Evolutionary conservation across 208 protist genomes (phyloP).

Genomic region (Naegleria lovaniensis): DNA sequence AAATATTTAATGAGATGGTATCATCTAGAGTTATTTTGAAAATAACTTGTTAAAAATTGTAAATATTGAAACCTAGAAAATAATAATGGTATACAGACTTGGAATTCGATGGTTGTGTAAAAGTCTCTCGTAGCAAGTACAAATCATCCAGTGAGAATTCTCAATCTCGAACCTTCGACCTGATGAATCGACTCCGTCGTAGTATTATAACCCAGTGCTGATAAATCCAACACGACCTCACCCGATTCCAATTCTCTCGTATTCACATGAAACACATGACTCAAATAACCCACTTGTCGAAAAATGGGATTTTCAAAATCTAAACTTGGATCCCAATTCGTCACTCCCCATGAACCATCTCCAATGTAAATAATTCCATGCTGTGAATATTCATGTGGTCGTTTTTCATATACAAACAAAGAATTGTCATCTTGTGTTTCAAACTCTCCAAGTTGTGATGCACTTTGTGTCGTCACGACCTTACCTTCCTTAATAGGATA

Average conservation of each 20-base stretch:
- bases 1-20: too few species aligned
- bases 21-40: too few species aligned
- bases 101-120: too few species aligned
- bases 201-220: background rate
- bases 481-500: background rate
- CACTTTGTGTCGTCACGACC: background rate
- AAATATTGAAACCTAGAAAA: too few species aligned
- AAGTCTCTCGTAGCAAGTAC: too few species aligned
- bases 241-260: background rate
- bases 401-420: background rate
- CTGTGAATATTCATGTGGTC: background rate
- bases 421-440: too few species aligned
- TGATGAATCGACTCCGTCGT: background rate
- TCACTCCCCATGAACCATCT: background rate
- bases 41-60: too few species aligned
- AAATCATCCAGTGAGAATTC: too few species aligned
- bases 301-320: background rate
- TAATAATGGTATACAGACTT: too few species aligned
- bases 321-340: background rate
- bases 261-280: background rate
- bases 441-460: too few species aligned
- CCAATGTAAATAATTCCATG: background rate
- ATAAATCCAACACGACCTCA: background rate
- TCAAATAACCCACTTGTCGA: background rate
- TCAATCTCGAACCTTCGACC: too few species aligned